These are phyloP conservation scores for Phoma sp. DNA, from an alignment of 2,329 filamentous ascomycete genomes.

Conservation along the genomic window DNA sequence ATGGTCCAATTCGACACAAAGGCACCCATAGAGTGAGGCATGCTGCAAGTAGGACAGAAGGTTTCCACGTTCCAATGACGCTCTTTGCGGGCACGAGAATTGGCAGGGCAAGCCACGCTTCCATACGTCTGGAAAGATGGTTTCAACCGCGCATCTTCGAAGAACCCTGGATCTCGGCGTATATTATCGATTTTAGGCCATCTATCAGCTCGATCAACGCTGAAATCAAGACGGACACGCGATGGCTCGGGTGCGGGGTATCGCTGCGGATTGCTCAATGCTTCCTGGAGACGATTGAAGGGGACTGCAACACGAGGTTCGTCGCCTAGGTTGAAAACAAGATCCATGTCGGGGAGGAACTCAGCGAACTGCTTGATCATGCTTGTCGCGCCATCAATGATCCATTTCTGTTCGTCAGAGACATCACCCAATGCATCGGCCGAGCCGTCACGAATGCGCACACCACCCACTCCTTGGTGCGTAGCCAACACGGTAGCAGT, in stretches of 20 bases:
- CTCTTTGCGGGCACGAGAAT: slow-evolving; percentile 64
- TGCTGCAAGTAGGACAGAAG: slow-evolving; percentile 68
- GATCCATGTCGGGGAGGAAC: slow-evolving; percentile 66
- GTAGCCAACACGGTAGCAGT: slow-evolving; percentile 61
- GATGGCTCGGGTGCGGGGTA: slow-evolving; percentile 31
- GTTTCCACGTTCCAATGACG: slow-evolving; percentile 68
- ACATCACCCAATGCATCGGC: slow-evolving; percentile 52
- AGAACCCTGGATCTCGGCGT: slow-evolving; percentile 36
- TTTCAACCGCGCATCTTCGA: slow-evolving; percentile 45
- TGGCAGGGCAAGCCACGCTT: slow-evolving; percentile 64
- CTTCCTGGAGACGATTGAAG: slow-evolving; percentile 41
- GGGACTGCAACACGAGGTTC: slow-evolving; percentile 64
- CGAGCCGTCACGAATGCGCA: slow-evolving; percentile 61
- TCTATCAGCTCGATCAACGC: slow-evolving; percentile 43
- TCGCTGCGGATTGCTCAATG: slow-evolving; percentile 31
- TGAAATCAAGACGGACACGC: slow-evolving; percentile 43
- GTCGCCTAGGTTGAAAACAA: slow-evolving; percentile 68
- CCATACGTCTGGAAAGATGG: slow-evolving; percentile 51
- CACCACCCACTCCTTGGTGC: slow-evolving; percentile 62
- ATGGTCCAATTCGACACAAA: slow-evolving; percentile 70
- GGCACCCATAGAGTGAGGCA: slow-evolving; percentile 69
- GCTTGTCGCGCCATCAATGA: slow-evolving; percentile 59
- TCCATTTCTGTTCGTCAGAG: slow-evolving; percentile 62
- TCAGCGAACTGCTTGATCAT: slow-evolving; percentile 60
- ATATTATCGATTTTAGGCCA: slow-evolving; percentile 43